These are phyloP conservation scores for Prosopis cineraria DNA, from an alignment of 306 rosid species.

Conservation along the genomic window DNA sequence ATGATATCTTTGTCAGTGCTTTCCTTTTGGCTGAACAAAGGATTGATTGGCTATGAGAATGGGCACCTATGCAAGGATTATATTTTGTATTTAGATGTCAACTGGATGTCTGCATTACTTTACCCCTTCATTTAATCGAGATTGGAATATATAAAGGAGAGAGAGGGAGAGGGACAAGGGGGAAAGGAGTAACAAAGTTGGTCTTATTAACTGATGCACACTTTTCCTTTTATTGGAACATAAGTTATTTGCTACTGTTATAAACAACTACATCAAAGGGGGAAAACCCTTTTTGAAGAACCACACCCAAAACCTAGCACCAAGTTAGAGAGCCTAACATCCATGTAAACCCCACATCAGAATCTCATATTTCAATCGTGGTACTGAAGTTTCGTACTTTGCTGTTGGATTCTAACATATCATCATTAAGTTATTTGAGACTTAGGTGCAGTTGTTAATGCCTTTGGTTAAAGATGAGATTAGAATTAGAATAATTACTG, in stretches of 20 bases:
- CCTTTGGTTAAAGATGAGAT: not conserved
- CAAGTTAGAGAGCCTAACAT: not conserved
- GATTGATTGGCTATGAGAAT: not conserved
- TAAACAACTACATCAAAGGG: not conserved
- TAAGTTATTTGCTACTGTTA: conserved; percentile 5
- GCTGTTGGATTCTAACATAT: not conserved
- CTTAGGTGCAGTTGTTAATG: not conserved
- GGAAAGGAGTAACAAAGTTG: conserved; percentile 5
- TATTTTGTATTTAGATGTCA: conserved; percentile 10
- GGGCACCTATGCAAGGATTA: not conserved
- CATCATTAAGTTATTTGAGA: not conserved
- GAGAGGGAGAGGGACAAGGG: not conserved
- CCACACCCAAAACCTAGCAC: not conserved
- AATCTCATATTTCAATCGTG: not conserved
- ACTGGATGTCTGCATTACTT: not conserved
- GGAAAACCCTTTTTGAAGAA: not conserved
- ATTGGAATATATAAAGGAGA: not conserved
- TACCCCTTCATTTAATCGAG: not conserved
- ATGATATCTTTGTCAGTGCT: not conserved
- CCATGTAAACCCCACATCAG: not conserved
- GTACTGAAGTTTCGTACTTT: not conserved
- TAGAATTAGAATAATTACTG: not conserved
- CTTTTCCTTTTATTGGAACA: not conserved
- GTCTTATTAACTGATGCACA: conserved; percentile 6
- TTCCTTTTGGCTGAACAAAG: conserved; percentile 2